Evolutionary conservation across 2,329 filamentous ascomycete species (phyloP), one percentile per base, ranked within the genome.

Genomic region (Fusarium nurragi): DNA sequence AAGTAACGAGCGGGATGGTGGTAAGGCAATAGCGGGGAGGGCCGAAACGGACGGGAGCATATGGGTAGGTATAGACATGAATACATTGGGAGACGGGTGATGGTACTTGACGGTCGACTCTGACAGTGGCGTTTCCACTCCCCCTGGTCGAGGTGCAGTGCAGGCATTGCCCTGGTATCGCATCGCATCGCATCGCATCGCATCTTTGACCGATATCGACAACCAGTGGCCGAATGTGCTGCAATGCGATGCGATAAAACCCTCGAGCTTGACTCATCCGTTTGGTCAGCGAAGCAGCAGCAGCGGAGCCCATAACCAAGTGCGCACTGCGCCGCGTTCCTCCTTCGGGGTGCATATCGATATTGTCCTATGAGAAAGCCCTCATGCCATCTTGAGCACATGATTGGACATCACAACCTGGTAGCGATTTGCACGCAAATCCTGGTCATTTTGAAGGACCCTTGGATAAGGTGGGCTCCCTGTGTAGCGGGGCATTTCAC

Each of bases 311-410:
- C 59, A 26, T 30, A 50, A 55, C 48, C 48, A 60, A 47, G 55
- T 30, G 53, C 55, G 60, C 65, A 75, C 77, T 80, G 79, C 80
- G 79, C 79, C 78, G 78, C 80, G 73, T 77, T 79, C 76, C 76
- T 70, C 76, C 74, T 77, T 77, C 69, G 63, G 70, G 67, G 67
- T 76, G 75, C 73, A 76, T 75, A 64, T 56, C 28, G 56, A 55
- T 65, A 55, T 68, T 49, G 61, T 72, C 75, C 74, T 77, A 75
- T 77, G 68, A 66, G 67, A 74, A 68, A 48, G 51, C 57, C 53
- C 44, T 59, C 28, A 48, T 48, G 52, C 54, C 49, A 47, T 57
- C 53, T 70, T 64, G 65, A 69, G 57, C 68, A 65, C 65, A 56
- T 71, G 63, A 79, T 80, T 79, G 78, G 77, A 73, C 68, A 68